Evolutionary conservation across 495 filamentous ascomycete genomes (phyloP).

Genomic region (Zalerion maritima): DNA sequence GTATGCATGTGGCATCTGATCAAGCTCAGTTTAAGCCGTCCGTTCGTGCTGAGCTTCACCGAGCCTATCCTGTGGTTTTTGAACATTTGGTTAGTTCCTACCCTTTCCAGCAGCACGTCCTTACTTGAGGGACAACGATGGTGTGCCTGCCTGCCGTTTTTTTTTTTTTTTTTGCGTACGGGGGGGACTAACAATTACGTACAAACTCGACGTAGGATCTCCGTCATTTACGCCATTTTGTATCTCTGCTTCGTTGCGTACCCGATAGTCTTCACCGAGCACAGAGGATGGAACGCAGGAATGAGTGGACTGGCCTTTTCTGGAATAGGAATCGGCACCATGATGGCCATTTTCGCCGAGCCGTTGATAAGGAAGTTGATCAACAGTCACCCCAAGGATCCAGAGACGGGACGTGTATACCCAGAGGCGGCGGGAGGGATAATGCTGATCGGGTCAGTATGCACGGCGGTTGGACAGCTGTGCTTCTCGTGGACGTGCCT

Average conservation of each 20-base stretch:
- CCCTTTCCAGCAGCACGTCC: no score
- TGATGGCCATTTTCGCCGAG: slow-evolving; percentile 49
- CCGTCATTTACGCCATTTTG: slow-evolving; percentile 50
- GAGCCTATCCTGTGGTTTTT: slow-evolving; percentile 83
- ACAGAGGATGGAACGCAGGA: slow-evolving; percentile 62
- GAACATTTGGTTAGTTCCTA: slow-evolving; percentile 39
- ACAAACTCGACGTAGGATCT: no score
- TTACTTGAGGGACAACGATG: slow-evolving; percentile 15
- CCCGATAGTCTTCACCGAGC: slow-evolving; percentile 61
- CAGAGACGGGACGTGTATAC: slow-evolving; percentile 45
- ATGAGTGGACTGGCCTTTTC: slow-evolving; percentile 63
- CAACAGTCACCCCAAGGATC: slow-evolving; percentile 52
- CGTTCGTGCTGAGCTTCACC: slow-evolving; percentile 61
- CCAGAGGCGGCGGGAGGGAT: slow-evolving; percentile 65
- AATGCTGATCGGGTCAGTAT: slow-evolving; percentile 52
- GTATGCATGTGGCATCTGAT: slow-evolving; percentile 30
- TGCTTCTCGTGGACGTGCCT: slow-evolving; percentile 72
- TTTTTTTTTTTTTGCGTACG: no score
- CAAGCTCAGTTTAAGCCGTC: slow-evolving; percentile 57
- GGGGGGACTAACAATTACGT: no score
- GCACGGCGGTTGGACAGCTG: slow-evolving; percentile 58
- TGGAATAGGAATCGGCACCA: slow-evolving; percentile 65
- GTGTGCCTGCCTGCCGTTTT: neutral
- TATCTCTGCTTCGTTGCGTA: slow-evolving; percentile 79
- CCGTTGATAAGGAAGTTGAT: slow-evolving; percentile 61